Base-by-base conservation (phyloP, 306 rosid species). In the Lathyrus tuberosus region DNA sequence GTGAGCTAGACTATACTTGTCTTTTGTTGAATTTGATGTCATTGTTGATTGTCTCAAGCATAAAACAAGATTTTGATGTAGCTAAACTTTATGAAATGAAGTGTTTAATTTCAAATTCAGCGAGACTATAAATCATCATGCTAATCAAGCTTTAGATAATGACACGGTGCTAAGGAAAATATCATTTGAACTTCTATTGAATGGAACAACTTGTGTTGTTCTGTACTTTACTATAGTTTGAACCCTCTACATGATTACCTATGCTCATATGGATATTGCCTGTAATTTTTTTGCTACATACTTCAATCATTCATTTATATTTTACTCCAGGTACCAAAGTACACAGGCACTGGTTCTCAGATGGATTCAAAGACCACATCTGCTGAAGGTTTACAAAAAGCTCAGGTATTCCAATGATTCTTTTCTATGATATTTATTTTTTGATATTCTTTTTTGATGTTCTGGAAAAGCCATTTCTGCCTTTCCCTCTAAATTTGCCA, bases 301-400 rank as follows among this genome's bases (percentile, higher is more conserved):
- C 40, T 37, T 12, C 62, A 30, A 30, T 65, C 42, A 58, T 40
- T 54, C 35, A 63, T 46, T 41, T 42, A 48, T 28, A 40, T 66
- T 82, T 38, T 69, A 76, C 72, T 64, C 43, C 84, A 88, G 95
- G 85, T 70, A 78, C 85, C 78, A 24, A 83, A 79, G 72, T 80
- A 72, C 43, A 17, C 74, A 57, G 73, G 63, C 67, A 76, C 79
- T 42, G 82, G 63, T 67, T 77, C 72, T 80, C 78, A 22, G 65
- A 61, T 81, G 69, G 85, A 79, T 40, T 87, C n/a, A n/a, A n/a
- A n/a, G n/a, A n/a, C n/a, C n/a, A n/a, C n/a, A n/a, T n/a, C n/a
- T n/a, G n/a, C n/a, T n/a, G n/a, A n/a, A n/a, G n/a, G n/a, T n/a
- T n/a, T n/a, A n/a, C n/a, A n/a, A n/a, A n/a, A n/a, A n/a, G n/a